Evolutionary conservation across 169 alveolate species (phyloP).

Genomic region (Plasmodium gaboni): DNA sequence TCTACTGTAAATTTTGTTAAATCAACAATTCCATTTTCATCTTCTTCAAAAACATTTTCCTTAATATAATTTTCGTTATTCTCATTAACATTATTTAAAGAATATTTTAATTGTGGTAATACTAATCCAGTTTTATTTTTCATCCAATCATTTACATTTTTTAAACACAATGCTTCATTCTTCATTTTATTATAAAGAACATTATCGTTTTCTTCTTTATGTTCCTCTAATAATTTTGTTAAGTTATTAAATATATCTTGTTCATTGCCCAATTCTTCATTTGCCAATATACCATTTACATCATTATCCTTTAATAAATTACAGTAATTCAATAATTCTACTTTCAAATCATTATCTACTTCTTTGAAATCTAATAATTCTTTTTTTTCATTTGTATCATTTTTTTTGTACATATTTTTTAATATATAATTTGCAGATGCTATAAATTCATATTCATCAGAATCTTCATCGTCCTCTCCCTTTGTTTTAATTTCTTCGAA

Average conservation of each 20-base stretch:
- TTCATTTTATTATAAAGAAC: constrained; percentile 8
- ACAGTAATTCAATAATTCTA: constrained; percentile 26
- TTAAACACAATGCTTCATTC: constrained; percentile 29
- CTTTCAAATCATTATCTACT: constrained; percentile 9
- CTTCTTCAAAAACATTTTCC: neutral
- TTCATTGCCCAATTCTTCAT: constrained; percentile 18
- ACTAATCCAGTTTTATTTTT: constrained; percentile 39
- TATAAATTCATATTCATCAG: constrained; percentile 16
- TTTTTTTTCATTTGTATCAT: constrained; percentile 1
- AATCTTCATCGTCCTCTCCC: constrained; percentile 25
- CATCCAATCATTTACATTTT: constrained; percentile 28
- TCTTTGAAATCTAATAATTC: constrained; percentile 10
- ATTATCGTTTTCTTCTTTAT: constrained; percentile 1
- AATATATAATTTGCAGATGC: constrained; percentile 17
- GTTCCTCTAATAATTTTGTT: neutral
- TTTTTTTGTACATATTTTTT: constrained; percentile 15
- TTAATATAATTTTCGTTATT: neutral
- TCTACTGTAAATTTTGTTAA: neutral
- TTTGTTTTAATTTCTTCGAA: constrained; percentile 1
- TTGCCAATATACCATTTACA: constrained; percentile 3
- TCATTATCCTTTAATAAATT: constrained; percentile 32
- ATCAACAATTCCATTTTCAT: constrained; percentile 41
- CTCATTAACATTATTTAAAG: neutral
- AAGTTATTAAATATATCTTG: constrained; percentile 24
- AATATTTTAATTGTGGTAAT: constrained; percentile 11